Evolutionary conservation across 768 basidiomycete species (phyloP), one percentile per base, ranked within the genome.

Genomic region (Coprinopsis strossmayeri): DNA sequence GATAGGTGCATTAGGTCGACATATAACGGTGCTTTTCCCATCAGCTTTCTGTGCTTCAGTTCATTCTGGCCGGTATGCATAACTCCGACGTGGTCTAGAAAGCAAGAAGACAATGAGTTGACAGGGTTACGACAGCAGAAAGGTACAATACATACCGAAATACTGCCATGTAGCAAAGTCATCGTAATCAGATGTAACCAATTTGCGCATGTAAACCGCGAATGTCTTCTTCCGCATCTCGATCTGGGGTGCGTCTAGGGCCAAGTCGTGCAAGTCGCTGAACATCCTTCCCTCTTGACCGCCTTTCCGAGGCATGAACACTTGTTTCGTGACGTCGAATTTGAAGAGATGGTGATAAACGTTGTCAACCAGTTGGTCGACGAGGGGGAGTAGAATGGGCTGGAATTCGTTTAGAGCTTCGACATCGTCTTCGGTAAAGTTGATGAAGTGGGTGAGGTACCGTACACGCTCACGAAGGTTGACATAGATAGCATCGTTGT

Each of bases 81-180:
- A n/a, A 50, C 15, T 2, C 49, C 43, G 23, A 45, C 25, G 17
- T 50, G 49, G 34, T 50, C 43, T 50, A 18, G n/a, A n/a, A n/a
- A n/a, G n/a, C n/a, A n/a, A n/a, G n/a, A 5, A 32, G 24, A 18
- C 18, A 42, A 12, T 5, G 18, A 25, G 7, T 10, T 23, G 28
- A 21, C n/a, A 21, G 25, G 17, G 25, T 7, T n/a, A 10, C 3
- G 3, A 42, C 5, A 12, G 13, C 3, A 18, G 20, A n/a, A 15
- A 43, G 21, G n/a, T 15, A 26, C 21, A n/a, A 18, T 27, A 17
- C 49, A 26, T 20, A 50, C 49, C 49, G 23, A 50, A 50, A 20
- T 50, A 50, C 17, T 50, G 49, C 43, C 49, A 50, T 44, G 49
- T 50, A 23, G 49, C 35, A 45, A 50, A 50, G 34, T 50, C 49